phyloP scores from a whole-genome alignment of 495 filamentous ascomycete genomes.

The Paragyromitra xinjiangensis region DNA sequence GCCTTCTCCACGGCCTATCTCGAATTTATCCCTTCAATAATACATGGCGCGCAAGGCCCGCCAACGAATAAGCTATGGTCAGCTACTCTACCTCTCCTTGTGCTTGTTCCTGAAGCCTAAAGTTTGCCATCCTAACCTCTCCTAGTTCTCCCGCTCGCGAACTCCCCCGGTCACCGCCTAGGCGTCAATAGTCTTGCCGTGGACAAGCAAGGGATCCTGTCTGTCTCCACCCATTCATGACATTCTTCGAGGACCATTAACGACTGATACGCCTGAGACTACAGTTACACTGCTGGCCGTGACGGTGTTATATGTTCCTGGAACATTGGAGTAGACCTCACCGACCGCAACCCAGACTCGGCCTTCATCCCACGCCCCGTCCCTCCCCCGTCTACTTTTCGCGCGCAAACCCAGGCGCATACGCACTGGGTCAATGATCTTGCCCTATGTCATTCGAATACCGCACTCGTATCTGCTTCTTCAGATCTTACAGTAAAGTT shows the following conservation, averaged over 20 bases:
- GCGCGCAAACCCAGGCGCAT: conserved; percentile 92
- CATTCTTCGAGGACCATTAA: neutral
- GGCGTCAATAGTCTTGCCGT: conserved; percentile 94
- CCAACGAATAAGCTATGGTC: conserved; percentile 74
- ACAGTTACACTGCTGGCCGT: conserved; percentile 91
- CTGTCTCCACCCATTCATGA: conserved; percentile 60
- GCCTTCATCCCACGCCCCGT: conserved; percentile 59
- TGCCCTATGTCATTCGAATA: conserved; percentile 80
- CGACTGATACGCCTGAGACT: conserved; percentile 39
- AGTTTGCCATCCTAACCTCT: conserved; percentile 27
- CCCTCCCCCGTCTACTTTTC: conserved; percentile 70
- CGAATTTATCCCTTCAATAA: conserved; percentile 12
- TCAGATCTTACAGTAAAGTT: conserved; percentile 94
- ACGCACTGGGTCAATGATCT: conserved; percentile 99
- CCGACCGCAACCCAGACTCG: conserved; percentile 47
- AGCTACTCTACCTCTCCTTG: conserved; percentile 50
- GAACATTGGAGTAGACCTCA: conserved; percentile 76
- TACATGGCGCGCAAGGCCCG: conserved; percentile 70
- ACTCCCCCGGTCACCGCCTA: conserved; percentile 87
- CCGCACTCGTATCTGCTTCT: conserved; percentile 88
- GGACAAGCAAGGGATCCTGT: conserved; percentile 88
- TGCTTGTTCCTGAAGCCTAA: conserved; percentile 2
- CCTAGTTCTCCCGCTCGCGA: conserved; percentile 89
- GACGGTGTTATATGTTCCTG: conserved; percentile 97
- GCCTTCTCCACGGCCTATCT: conserved; percentile 12